Base-by-base conservation (phyloP, 805 yeast genomes). In the Candida awuae region DNA sequence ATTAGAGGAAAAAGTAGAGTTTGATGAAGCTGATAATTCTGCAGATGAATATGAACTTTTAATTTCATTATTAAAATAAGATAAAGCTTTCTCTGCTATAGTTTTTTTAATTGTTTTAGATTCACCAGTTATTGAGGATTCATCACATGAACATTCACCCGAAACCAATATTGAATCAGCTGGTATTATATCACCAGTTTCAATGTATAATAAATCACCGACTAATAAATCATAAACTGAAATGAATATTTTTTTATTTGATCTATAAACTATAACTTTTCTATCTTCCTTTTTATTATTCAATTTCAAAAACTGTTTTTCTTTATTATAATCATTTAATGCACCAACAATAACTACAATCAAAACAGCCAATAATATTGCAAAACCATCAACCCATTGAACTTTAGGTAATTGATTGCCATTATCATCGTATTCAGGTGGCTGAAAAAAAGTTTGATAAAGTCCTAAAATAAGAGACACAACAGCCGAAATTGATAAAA, bases 321-420 rank as follows among this genome's bases (percentile, higher is more conserved):
- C 98, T 59, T 94, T 94, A 57, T 92, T 96, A 66, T 83, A 92
- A 62, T 92, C 98, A 59, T 92, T 92, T n/a, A 75, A 81, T 2
- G 96, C 92, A 35, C 97, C 95, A 12, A 94, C 98, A 3, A 85
- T 48, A 4, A 90, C 95, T 25, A 92, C 97, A 43, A 92, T 90
- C 4, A 76, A 53, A 18, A 92, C 84, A 16, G 99, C 99, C 4
- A 82, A 82, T 50, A 92, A 74, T 55, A 92, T 92, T 29, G 98
- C 99, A 28, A 88, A 95, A 50, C 99, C 99, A 66, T 92, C 99
- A 34, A 94, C 95, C 97, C 97, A 92, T 53, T 90, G 95, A 23
- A 92, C 94, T 52, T 78, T 75, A 14, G 97, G 96, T 39, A 77
- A 59, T 16, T 75, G 67, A 17, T 75, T 68, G 20, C 95, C 95